Base-by-base conservation (phyloP, 2,329 filamentous ascomycete genomes). In the Tolypocladium nubicola region DNA sequence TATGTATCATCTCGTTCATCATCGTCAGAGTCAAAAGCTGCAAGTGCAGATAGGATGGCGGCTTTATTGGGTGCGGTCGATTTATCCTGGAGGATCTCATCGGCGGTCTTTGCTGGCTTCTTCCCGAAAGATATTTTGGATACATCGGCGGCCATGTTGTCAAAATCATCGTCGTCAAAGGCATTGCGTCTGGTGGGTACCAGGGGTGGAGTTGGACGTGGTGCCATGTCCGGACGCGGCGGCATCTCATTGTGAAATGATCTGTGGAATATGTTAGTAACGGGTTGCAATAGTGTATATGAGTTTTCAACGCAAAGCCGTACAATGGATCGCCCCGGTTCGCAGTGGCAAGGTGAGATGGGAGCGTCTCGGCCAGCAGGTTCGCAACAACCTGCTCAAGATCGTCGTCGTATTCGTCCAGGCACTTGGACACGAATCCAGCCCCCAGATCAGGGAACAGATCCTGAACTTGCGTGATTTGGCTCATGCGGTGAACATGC, bases 1-100 rank as follows among this genome's bases (percentile, higher is more conserved):
- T 99, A 99, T 0, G 93, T 97, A 70, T 99, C 94, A 70, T 99
- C 94, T 40, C 91, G 84, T 74, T 99, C 94, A 69, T 99, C 94
- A 63, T 97, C 94, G 65, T 97, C 93, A 0, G 87, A 87, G 73
- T 97, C 92, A 63, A 97, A 97, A 0, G 87, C 82, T 19, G 90
- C 90, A 2, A 97, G 82, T 0, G 93, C 93, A 3, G 92, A 89
- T 30, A 96, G 75, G 64, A 97, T 96, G 13, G 90, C 87, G 0
- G 90, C 89, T 73, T 95, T 96, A 65, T 86, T 85, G 1, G 87
- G 83, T 4, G 86, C 84, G 1, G 75, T 75, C 23, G 81, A 79
- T 54, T 81, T 81, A 66, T 90, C 85, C 53, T 80, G 75, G 9
- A 93, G 80, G 19, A 93, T 73, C 53, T 84, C 80, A 66, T 93